These are phyloP conservation scores for Geotrichum restrictum DNA, from an alignment of 1,139 yeast species.

Conservation along the genomic window DNA sequence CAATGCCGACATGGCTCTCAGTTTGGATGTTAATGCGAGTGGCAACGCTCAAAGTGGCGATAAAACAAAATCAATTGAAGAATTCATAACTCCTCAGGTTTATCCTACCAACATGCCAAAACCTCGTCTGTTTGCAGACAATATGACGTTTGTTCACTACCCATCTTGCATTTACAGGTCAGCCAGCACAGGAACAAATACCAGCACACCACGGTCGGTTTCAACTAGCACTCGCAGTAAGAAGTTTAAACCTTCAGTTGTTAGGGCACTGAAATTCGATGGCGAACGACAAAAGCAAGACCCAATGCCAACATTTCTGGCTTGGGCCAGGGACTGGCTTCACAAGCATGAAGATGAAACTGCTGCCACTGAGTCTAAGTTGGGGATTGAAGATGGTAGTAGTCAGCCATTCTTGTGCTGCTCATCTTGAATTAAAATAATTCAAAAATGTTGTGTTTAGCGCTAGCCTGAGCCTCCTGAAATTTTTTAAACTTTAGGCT, in stretches of 20 bases:
- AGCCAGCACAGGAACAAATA: neutral
- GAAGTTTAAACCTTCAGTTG: neutral
- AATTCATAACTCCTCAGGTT: neutral
- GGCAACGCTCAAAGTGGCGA: no score
- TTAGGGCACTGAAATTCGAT: neutral
- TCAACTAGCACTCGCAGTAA: neutral
- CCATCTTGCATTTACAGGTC: neutral
- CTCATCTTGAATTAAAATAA: no score
- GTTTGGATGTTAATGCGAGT: no score
- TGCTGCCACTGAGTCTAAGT: no score
- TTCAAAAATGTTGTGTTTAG: no score
- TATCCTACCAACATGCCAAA: constrained; percentile 3
- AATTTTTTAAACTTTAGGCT: no score
- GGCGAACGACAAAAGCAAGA: neutral
- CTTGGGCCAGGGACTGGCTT: neutral
- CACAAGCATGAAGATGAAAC: neutral
- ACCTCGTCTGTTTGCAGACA: neutral
- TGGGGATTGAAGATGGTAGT: no score
- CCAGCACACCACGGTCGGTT: neutral
- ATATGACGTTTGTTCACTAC: neutral
- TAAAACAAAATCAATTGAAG: no score
- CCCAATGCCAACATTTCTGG: neutral
- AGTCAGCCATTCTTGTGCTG: no score
- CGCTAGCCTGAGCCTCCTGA: no score
- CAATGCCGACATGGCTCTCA: no score